Percentiles rank a stretch among this genome's conserved stretches.
Conservation (phyloP, 75 land plant species). For the Pinus tabuliformis region DNA sequence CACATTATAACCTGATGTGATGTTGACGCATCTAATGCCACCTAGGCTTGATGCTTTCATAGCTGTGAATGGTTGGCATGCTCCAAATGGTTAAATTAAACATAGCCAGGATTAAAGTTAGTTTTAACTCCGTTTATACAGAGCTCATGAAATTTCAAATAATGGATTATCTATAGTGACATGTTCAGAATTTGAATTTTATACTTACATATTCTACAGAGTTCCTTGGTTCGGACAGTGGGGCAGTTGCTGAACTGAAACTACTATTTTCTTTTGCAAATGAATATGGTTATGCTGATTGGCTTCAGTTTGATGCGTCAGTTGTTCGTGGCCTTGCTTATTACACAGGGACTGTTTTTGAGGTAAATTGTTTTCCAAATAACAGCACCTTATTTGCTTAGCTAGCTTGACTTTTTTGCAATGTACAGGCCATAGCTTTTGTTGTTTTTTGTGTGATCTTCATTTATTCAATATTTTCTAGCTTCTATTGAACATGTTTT, state of each 20-base stretch:
- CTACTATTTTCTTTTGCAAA: constrained; percentile 79
- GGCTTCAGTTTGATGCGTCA: constrained; percentile 92
- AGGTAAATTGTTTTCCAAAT: constrained; percentile 40
- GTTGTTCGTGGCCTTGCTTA: constrained; percentile 96
- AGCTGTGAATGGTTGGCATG: neutral
- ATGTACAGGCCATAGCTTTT: neutral
- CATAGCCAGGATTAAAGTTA: neutral
- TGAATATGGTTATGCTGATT: constrained; percentile 79
- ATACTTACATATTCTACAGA: constrained; percentile 27
- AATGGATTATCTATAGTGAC: neutral
- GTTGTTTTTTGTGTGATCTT: neutral
- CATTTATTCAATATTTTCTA: neutral
- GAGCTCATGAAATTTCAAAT: neutral
- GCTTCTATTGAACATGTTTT: neutral
- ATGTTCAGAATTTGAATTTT: constrained; percentile 2
- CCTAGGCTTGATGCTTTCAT: neutral
- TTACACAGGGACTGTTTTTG: constrained; percentile 96
- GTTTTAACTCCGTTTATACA: neutral
- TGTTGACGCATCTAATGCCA: neutral
- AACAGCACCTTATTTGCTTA: neutral
- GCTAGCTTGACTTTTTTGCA: neutral
- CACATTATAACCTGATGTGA: neutral
- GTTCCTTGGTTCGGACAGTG: constrained; percentile 67
- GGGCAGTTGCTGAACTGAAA: constrained; percentile 80
- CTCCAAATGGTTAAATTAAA: neutral